Evolutionary conservation across 1,139 yeast genomes (phyloP).

Genomic region (Magnusiomyces magnusii): DNA sequence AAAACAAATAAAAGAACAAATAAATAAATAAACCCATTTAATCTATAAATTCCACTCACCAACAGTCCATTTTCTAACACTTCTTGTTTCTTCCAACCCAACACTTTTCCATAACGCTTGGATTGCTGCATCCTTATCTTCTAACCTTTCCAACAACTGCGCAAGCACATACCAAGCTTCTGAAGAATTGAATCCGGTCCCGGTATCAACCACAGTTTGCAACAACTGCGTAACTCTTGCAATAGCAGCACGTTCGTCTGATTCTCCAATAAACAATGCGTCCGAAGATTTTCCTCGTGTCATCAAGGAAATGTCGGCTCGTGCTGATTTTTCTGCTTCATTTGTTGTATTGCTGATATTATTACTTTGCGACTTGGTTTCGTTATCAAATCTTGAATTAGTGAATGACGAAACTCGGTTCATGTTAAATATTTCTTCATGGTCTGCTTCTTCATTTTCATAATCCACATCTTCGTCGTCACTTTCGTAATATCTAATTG

Average conservation of each 20-base stretch:
- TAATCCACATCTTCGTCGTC: constrained; percentile 5
- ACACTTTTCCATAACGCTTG: constrained; percentile 59
- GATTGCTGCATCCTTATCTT: constrained; percentile 47
- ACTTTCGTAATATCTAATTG: background rate
- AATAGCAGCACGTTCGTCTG: constrained; percentile 54
- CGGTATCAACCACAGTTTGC: constrained; percentile 48
- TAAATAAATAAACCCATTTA: background rate
- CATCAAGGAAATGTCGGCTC: background rate
- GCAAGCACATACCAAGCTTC: constrained; percentile 74
- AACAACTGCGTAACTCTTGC: constrained; percentile 57
- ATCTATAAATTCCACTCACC: background rate
- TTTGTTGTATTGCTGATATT: background rate
- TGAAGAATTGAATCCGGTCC: constrained; percentile 48
- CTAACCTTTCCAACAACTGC: constrained; percentile 53
- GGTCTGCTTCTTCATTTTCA: background rate
- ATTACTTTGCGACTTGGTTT: background rate
- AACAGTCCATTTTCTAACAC: constrained; percentile 43
- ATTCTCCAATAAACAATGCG: background rate
- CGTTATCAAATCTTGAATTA: background rate
- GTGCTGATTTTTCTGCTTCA: background rate
- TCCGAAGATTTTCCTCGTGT: background rate
- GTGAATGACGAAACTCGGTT: background rate
- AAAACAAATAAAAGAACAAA: too few species aligned
- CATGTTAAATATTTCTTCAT: background rate
- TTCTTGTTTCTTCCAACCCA: constrained; percentile 57